Base-by-base conservation (phyloP, 2,329 filamentous ascomycete genomes). In the Nannizziopsis barbatae region DNA sequence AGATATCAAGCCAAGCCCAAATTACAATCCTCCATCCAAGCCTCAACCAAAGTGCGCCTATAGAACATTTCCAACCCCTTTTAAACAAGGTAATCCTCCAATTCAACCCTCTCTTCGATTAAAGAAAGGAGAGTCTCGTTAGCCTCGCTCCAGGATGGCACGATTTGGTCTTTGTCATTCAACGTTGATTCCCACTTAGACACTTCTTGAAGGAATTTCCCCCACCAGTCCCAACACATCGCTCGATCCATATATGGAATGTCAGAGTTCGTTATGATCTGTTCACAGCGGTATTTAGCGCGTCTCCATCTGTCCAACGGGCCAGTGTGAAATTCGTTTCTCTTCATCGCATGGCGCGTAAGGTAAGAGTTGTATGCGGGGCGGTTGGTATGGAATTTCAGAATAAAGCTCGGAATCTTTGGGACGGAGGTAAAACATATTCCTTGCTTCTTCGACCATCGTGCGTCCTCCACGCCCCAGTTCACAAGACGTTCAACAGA, bases 31-130 rank as follows among this genome's bases (percentile, higher is more conserved):
- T 27, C 22, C 3, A 27, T 27, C 22, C 7, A 27, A 27, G 4
- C 22, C 4, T 27, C 22, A 27, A 7, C 22, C 22, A 27, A 27
- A 7, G 22, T 27, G 22, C 18, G 10, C 9, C 22, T 11, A n/a
- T n/a, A n/a, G n/a, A 2, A 37, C 12, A 3, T 15, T 15, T 17
- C 14, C 14, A 12, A 37, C 17, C n/a, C 35, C 12, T 2, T 15
- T 33, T 37, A 31, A 17, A 31, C 43, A 51, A 27, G 11, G 1
- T 54, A 43, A 11, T 52, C 49, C 9, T 53, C 50, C 0, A 58
- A 50, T 42, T 65, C 62, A 8, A 63, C 58, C 1, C 56, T 49
- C 17, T 62, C 55, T 7, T 54, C n/a, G 36, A 65, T 54, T 33
- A 57, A 44, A 1, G 43, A 20, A 14, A 53, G 52, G 10, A 66